Evolutionary conservation across 208 protist species (phyloP).

Genomic region (Trypanosoma boissoni): DNA sequence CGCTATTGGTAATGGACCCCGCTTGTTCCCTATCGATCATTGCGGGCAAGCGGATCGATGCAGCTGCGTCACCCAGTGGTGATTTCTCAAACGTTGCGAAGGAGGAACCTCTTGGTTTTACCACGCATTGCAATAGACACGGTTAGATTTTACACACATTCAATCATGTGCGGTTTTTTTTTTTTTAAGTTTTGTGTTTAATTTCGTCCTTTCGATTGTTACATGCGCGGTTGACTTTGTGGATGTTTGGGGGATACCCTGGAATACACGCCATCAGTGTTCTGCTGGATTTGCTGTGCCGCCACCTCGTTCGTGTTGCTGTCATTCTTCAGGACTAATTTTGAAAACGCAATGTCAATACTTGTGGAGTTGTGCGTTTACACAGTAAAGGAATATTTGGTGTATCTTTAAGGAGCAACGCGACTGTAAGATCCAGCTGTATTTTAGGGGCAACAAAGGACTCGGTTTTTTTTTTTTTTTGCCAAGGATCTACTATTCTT

Average conservation of each 20-base stretch:
- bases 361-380: neutral
- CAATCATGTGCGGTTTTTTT: constrained; percentile 5
- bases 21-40: neutral
- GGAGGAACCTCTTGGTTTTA: constrained; percentile 4
- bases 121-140: constrained; percentile 9
- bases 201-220: constrained; percentile 12
- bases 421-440: neutral
- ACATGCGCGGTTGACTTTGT: constrained; percentile 4
- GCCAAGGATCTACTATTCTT: too few species aligned
- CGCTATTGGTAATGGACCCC: neutral
- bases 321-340: constrained; percentile 5
- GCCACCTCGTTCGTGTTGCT: constrained; percentile 4
- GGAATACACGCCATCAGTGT: constrained; percentile 11
- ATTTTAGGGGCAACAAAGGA: neutral
- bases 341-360: neutral
- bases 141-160: constrained; percentile 6
- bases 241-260: constrained; percentile 14
- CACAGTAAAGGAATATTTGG: constrained; percentile 16
- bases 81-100: constrained; percentile 10
- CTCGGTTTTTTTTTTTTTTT: constrained; percentile 11
- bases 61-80: neutral
- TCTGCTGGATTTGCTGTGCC: constrained; percentile 11
- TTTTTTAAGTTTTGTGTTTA: constrained; percentile 2
- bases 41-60: neutral
- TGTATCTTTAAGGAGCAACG: constrained; percentile 3